Evolutionary conservation across 441 rosid genomes (phyloP).

Genomic region (Hura crepitans): DNA sequence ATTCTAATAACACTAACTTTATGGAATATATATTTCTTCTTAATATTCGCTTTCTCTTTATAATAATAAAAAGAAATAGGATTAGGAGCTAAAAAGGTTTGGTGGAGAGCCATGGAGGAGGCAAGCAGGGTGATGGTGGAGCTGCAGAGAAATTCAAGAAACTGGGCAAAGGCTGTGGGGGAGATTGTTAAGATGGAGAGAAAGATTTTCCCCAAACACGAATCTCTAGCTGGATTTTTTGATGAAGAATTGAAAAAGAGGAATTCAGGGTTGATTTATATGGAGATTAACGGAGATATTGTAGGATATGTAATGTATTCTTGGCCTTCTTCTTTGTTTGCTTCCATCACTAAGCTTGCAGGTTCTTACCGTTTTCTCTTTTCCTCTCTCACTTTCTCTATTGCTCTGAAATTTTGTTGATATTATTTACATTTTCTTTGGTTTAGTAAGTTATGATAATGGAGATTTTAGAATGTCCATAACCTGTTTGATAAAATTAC

Average conservation of each 20-base stretch:
- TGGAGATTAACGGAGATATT: slow-evolving; percentile 36
- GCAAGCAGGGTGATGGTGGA: slow-evolving; percentile 28
- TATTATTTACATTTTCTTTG: too few species aligned
- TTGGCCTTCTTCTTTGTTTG: slow-evolving; percentile 65
- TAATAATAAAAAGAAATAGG: neutral
- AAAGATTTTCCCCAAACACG: slow-evolving; percentile 71
- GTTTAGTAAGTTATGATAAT: neutral
- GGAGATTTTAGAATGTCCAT: slow-evolving; percentile 6
- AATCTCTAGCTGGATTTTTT: slow-evolving; percentile 58
- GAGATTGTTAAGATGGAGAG: slow-evolving; percentile 70
- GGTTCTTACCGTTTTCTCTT: slow-evolving; percentile 28
- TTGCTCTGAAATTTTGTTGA: neutral
- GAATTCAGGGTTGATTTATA: slow-evolving; percentile 59
- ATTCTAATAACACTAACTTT: too few species aligned
- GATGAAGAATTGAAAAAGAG: slow-evolving; percentile 63
- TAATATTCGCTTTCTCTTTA: too few species aligned
- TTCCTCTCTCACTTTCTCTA: neutral
- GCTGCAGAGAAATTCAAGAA: slow-evolving; percentile 43
- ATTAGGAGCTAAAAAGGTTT: too few species aligned
- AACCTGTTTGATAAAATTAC: slow-evolving; percentile 39
- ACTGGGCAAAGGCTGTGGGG: slow-evolving; percentile 38
- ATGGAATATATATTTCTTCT: too few species aligned
- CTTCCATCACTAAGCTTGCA: slow-evolving; percentile 74
- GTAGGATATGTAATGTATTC: slow-evolving; percentile 64
- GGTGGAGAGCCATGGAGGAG: slow-evolving; percentile 27